These are phyloP conservation scores for Pichia sp. DNA, from an alignment of 1,139 yeast genomes.

Conservation along the genomic window DNA sequence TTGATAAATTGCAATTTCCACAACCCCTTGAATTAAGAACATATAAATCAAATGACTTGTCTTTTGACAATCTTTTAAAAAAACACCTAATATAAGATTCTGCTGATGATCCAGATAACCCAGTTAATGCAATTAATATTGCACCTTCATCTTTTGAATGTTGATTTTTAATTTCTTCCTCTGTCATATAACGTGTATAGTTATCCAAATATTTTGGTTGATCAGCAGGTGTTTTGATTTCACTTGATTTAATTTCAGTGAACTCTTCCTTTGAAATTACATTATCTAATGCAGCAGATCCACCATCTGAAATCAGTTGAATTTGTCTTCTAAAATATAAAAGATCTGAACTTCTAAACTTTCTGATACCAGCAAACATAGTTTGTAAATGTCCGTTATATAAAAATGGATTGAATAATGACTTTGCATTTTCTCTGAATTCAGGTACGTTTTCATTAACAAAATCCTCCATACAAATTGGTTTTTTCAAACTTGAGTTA, in stretches of 20 bases:
- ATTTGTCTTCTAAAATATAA: constrained; percentile 75
- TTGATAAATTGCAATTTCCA: constrained; percentile 71
- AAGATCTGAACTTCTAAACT: constrained; percentile 46
- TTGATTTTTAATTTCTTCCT: constrained; percentile 37
- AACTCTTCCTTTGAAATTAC: constrained; percentile 45
- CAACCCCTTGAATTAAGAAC: constrained; percentile 85
- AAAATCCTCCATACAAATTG: constrained; percentile 11
- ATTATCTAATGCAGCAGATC: constrained; percentile 72
- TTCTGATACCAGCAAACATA: constrained; percentile 54
- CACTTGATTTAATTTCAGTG: constrained; percentile 34
- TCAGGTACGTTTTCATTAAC: constrained; percentile 34
- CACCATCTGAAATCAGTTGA: constrained; percentile 58
- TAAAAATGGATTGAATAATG: constrained; percentile 57
- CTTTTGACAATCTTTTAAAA: constrained; percentile 32
- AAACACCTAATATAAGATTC: constrained; percentile 78
- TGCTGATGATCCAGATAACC: constrained; percentile 88
- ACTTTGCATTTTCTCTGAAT: constrained; percentile 38
- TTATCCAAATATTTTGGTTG: constrained; percentile 62
- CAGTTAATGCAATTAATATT: constrained; percentile 67
- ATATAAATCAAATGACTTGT: constrained; percentile 49
- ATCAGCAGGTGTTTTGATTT: constrained; percentile 41
- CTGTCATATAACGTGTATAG: constrained; percentile 61
- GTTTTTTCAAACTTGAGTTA: neutral
- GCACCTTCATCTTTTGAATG: constrained; percentile 41
- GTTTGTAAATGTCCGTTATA: constrained; percentile 80